Evolutionary conservation across 208 protist genomes (phyloP).

Genomic region (Naegleria lovaniensis): DNA sequence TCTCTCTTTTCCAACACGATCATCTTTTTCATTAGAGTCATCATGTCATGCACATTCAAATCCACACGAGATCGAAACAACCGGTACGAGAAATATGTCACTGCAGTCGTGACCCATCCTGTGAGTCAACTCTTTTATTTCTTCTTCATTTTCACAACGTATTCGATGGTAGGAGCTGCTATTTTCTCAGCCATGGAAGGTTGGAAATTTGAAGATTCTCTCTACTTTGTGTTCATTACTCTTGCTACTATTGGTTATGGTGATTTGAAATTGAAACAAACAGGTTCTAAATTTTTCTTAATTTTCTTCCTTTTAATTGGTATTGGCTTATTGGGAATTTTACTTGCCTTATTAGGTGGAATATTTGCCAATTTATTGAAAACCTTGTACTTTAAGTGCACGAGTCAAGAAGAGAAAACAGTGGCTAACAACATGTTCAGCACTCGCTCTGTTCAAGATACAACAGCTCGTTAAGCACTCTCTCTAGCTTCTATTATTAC

Average conservation of each 20-base stretch:
- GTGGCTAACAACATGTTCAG: not conserved
- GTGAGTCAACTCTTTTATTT: not conserved
- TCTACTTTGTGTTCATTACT: not conserved
- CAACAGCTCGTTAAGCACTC: too few relatives aligned
- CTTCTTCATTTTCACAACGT: not conserved
- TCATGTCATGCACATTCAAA: not conserved
- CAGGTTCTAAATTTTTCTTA: not conserved
- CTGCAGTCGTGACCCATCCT: not conserved
- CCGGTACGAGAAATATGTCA: not conserved
- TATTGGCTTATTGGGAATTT: not conserved
- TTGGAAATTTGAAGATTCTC: not conserved
- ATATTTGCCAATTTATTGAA: not conserved
- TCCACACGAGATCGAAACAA: not conserved
- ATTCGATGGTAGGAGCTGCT: not conserved
- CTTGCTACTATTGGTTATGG: slow-evolving; percentile 16
- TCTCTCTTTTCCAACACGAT: not conserved
- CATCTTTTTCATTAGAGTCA: not conserved
- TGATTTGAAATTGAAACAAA: not conserved
- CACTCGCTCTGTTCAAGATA: not conserved
- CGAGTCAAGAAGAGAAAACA: not conserved
- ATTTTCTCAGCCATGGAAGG: not conserved
- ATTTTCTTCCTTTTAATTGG: not conserved
- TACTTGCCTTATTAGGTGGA: not conserved
- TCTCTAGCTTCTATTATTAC: too few relatives aligned
- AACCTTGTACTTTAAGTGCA: not conserved